Percentiles rank a stretch among this genome's conserved stretches.
phyloP scores from a whole-genome alignment of 176 grass and related monocot species.

The maize (Zea mays) region DNA sequence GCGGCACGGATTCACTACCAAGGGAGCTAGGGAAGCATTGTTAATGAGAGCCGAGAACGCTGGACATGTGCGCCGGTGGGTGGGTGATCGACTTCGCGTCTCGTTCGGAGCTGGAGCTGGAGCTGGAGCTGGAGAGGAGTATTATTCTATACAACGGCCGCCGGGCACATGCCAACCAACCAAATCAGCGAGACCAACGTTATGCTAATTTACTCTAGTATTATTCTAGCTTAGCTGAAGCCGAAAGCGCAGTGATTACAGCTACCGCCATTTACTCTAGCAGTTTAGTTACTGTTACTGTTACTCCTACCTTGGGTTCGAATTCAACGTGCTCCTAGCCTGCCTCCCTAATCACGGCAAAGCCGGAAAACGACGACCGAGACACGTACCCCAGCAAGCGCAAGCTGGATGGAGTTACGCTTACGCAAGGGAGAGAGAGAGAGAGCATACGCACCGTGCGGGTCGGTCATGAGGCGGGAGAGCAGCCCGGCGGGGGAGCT shows the following conservation, averaged over 20 bases:
- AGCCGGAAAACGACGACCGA: neutral
- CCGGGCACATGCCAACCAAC: neutral
- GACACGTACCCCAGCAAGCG: neutral
- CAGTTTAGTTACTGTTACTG: too few relatives aligned
- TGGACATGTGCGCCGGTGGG: too few relatives aligned
- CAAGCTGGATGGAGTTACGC: neutral
- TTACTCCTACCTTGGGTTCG: neutral
- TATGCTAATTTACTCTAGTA: neutral
- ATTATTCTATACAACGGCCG: neutral
- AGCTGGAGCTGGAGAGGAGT: neutral
- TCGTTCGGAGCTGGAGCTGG: too few relatives aligned
- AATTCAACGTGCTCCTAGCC: neutral
- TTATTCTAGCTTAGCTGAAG: neutral
- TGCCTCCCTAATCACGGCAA: neutral
- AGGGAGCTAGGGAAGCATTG: too few relatives aligned
- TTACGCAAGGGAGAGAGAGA: neutral
- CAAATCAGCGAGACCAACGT: neutral
- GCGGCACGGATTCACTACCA: too few relatives aligned
- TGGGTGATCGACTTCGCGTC: too few relatives aligned
- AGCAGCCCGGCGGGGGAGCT: slow-evolving; percentile 87
- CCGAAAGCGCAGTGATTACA: neutral
- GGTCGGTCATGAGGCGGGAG: slow-evolving; percentile 73
- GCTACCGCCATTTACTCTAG: neutral
- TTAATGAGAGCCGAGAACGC: too few relatives aligned
- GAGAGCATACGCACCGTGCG: slow-evolving; percentile 46